Percentiles rank a stretch among this genome's conserved stretches.
Evolutionary conservation across 75 land plant species (phyloP).

Genomic region (Cunninghamia lanceolata): DNA sequence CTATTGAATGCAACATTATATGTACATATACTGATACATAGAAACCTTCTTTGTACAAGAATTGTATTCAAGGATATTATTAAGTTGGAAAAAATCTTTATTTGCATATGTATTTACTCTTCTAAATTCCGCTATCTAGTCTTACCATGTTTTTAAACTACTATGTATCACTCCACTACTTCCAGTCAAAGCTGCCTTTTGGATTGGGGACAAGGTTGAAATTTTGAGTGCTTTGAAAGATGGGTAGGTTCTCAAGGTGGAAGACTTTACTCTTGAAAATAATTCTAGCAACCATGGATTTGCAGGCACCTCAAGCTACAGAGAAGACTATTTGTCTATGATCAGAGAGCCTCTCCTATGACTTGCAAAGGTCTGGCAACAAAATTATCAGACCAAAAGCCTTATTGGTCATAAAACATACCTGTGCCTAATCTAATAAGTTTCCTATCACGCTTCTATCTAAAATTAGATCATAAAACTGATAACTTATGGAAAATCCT

Average conservation of each 20-base stretch:
- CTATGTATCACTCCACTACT: neutral
- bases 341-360: neutral
- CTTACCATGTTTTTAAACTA: neutral
- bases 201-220: neutral
- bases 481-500: neutral
- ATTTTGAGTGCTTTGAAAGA: neutral
- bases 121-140: neutral
- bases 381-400: too few relatives aligned
- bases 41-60: too few relatives aligned
- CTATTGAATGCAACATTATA: too few relatives aligned
- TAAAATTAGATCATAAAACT: too few relatives aligned
- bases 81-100: too few relatives aligned
- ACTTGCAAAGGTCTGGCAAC: neutral
- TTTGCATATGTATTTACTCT: neutral
- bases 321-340: neutral
- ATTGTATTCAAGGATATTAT: too few relatives aligned
- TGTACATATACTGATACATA: too few relatives aligned
- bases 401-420: too few relatives aligned
- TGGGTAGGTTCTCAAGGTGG: neutral
- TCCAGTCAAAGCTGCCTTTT: neutral
- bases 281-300: neutral
- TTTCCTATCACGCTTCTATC: too few relatives aligned
- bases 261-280: neutral
- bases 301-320: neutral
- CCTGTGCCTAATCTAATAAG: too few relatives aligned